Evolutionary conservation across 129 eudicot genomes (phyloP).

Genomic region (Pseudognaphalium luteoalbum): DNA sequence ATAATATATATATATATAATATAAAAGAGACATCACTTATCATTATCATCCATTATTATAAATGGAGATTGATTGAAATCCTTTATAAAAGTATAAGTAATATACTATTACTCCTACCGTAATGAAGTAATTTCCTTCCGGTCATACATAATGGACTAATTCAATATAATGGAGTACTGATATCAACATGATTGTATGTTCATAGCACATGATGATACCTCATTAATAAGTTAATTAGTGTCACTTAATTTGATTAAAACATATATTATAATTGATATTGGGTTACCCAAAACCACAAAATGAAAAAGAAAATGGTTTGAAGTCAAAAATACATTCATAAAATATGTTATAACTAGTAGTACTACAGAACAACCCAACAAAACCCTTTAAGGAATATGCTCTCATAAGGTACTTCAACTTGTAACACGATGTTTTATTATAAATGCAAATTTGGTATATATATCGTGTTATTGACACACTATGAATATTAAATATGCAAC

Average conservation of each 20-base stretch:
- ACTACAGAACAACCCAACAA: not conserved
- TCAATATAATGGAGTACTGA: constrained; percentile 1
- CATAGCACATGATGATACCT: constrained; percentile 17
- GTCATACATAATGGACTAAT: constrained; percentile 8
- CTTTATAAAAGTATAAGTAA: not conserved
- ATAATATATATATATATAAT: no score
- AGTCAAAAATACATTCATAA: not conserved
- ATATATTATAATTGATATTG: constrained; percentile 1
- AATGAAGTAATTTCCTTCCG: not conserved
- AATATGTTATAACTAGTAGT: not conserved
- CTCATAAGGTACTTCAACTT: not conserved
- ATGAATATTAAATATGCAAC: not conserved
- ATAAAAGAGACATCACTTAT: no score
- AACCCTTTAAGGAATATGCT: not conserved
- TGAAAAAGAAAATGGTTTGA: not conserved
- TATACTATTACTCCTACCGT: not conserved
- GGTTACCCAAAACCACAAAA: not conserved
- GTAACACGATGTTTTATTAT: constrained; percentile 1
- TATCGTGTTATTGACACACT: not conserved
- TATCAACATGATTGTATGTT: constrained; percentile 7
- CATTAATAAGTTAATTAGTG: constrained; percentile 21
- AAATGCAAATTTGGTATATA: no score
- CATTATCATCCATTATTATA: no score
- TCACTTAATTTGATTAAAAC: not conserved
- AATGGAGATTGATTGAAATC: not conserved